These are phyloP conservation scores for Papiliotrema laurentii DNA, from an alignment of 1,284 basidiomycete genomes.

Conservation along the genomic window DNA sequence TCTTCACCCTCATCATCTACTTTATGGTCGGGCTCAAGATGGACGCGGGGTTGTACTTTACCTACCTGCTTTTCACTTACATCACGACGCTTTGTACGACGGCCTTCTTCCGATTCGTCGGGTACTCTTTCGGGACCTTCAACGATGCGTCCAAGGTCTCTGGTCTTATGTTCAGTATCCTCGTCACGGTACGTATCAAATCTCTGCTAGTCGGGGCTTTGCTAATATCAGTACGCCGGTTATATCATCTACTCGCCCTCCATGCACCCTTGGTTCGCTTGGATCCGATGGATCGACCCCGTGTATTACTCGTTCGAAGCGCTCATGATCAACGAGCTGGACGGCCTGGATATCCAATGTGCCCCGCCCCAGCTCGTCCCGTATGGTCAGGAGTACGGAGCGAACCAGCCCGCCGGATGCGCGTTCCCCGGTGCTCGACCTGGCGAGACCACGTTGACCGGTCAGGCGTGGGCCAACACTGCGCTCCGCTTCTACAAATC, in stretches of 20 bases:
- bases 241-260: conserved; percentile 38
- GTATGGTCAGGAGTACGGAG: conserved; percentile 39
- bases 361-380: conserved; percentile 45
- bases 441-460: conserved; percentile 40
- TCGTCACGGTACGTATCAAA: conserved; percentile 22
- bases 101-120: conserved; percentile 40
- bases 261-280: conserved; percentile 37
- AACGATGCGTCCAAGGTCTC: conserved; percentile 43
- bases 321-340: conserved; percentile 47
- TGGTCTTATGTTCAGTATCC: conserved; percentile 31
- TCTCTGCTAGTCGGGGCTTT: not conserved
- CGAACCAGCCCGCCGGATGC: conserved; percentile 29
- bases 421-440: conserved; percentile 45
- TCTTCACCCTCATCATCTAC: conserved; percentile 48
- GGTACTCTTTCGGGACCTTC: conserved; percentile 38
- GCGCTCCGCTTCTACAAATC: conserved; percentile 43
- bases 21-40: conserved; percentile 33
- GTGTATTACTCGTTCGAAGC: conserved; percentile 37
- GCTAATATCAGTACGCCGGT: conserved; percentile 25
- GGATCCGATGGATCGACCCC: conserved; percentile 36
- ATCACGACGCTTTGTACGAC: conserved; percentile 28
- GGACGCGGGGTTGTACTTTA: conserved; percentile 42
- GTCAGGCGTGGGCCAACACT: conserved; percentile 40
- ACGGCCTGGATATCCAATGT: conserved; percentile 43
- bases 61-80: conserved; percentile 31